Evolutionary conservation across 2,329 filamentous ascomycete genomes (phyloP), one percentile per base, ranked within the genome.

Genomic region (Alternaria dauci): DNA sequence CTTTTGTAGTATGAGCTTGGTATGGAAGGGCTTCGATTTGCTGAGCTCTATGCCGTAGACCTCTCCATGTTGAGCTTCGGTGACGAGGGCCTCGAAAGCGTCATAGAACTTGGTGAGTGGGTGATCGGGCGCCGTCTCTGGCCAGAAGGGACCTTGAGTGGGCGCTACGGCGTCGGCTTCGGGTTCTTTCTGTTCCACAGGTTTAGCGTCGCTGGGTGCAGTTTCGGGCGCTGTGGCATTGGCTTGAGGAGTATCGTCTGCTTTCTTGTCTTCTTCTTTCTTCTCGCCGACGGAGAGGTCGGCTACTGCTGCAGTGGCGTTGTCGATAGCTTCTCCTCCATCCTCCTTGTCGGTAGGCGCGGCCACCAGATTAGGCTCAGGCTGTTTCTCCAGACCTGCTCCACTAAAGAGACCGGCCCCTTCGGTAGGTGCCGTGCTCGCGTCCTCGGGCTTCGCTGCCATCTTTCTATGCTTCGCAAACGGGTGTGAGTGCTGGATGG

Each of bases 1-100:
- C 83, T 97, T 98, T 77, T 96, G 93, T 50, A 97, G 84, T 52
- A 97, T 87, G 70, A 97, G 89, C 75, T 91, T 89, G 48, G 91
- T 93, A 55, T 91, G 91, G 53, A 94, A 84, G 71, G 93, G 85
- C 42, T 75, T 74, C 39, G 72, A 67, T 16, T 71, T 68, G 47
- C 69, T 66, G 44, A 97, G 87, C 32, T 86, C 82, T 55, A 97
- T 88, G 50, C 94, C 94, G 88, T 94, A 98, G 85, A 97, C 91
- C 83, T 97, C 93, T 52, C 81, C 81, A 79, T 96, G 85, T 16
- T 81, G 84, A 52, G 86, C 81, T 60, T 84, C 82, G 50, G 81
- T 79, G 61, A 88, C 78, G 61, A 93, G 86, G 7, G 82, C 78
- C 6, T 85, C 80, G 34, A 94, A 83, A 30, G 83, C 82, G 9